phyloP scores from a whole-genome alignment of 257 asterid genomes.

The Mitragyna speciosa region DNA sequence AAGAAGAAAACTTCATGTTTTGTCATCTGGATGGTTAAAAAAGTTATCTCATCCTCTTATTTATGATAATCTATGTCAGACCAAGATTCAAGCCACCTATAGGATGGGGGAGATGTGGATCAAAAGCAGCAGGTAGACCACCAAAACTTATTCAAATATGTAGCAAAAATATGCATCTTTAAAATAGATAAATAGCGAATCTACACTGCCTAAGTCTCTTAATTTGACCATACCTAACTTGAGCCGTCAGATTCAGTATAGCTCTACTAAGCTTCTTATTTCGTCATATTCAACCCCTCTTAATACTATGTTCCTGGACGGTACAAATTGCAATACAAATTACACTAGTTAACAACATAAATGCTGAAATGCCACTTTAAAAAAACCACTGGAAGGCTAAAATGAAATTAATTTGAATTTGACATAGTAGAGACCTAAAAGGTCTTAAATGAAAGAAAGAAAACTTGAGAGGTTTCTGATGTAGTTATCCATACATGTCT shows the following conservation, averaged over 20 bases:
- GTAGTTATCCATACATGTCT: not conserved
- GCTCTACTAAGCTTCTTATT: no score
- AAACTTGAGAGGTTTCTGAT: no score
- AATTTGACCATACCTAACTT: no score
- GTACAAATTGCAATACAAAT: no score
- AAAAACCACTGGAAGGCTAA: not conserved
- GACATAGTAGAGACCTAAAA: not conserved
- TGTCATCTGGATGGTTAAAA: not conserved
- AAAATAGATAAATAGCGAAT: no score
- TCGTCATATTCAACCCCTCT: no score
- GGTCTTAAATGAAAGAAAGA: not conserved
- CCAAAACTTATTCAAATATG: not conserved
- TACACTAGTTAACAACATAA: not conserved
- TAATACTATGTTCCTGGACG: no score
- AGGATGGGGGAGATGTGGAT: not conserved
- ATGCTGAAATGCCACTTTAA: not conserved
- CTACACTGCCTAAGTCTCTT: no score
- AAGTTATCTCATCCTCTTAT: not conserved
- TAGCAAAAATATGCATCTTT: no score
- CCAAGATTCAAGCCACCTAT: not conserved
- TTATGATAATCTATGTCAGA: not conserved
- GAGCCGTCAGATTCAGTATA: no score
- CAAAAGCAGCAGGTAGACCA: not conserved
- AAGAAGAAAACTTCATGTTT: not conserved
- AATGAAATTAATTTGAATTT: no score